Percentiles rank a stretch among this genome's conserved stretches.
phyloP scores from a whole-genome alignment of 2,329 filamentous ascomycete genomes.

The Pseudogymnoascus sp. region DNA sequence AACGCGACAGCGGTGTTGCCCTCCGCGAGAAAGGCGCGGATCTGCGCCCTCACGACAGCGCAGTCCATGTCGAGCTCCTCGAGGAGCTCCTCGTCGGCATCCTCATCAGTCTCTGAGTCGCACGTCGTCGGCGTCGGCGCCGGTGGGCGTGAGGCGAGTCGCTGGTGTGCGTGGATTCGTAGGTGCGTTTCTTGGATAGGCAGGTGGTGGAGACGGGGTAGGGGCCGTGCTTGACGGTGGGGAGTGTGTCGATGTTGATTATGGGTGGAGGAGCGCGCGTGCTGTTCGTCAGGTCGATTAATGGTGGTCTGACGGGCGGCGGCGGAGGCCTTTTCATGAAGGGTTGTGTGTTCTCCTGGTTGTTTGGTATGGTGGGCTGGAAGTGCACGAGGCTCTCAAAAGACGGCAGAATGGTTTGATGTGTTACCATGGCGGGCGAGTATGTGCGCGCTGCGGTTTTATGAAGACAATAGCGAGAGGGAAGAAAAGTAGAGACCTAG shows the following conservation, averaged over 20 bases:
- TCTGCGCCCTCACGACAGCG: conserved; percentile 36
- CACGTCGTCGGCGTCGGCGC: conserved; percentile 14
- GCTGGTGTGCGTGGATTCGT: neutral
- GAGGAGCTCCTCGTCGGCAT: conserved; percentile 12
- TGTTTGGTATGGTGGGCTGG: neutral
- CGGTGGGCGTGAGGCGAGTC: neutral
- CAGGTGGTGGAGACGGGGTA: neutral
- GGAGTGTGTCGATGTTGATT: neutral
- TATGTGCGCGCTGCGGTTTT: neutral
- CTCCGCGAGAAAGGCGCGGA: conserved; percentile 35
- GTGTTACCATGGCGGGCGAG: neutral
- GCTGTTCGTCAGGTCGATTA: conserved; percentile 1
- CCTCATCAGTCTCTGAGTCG: conserved; percentile 17
- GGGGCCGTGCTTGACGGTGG: neutral
- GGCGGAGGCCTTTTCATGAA: neutral
- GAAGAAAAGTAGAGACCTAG: neutral
- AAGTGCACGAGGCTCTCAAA: neutral
- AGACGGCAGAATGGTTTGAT: neutral
- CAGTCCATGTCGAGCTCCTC: conserved; percentile 20
- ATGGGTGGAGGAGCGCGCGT: neutral
- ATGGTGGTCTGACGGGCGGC: neutral
- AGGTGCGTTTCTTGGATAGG: neutral
- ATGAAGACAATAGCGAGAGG: neutral
- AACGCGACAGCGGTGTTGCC: conserved; percentile 41
- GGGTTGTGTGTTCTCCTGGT: neutral